Base-by-base conservation (phyloP, 352 stramenopile species). In the Globisporangium nunn region DNA sequence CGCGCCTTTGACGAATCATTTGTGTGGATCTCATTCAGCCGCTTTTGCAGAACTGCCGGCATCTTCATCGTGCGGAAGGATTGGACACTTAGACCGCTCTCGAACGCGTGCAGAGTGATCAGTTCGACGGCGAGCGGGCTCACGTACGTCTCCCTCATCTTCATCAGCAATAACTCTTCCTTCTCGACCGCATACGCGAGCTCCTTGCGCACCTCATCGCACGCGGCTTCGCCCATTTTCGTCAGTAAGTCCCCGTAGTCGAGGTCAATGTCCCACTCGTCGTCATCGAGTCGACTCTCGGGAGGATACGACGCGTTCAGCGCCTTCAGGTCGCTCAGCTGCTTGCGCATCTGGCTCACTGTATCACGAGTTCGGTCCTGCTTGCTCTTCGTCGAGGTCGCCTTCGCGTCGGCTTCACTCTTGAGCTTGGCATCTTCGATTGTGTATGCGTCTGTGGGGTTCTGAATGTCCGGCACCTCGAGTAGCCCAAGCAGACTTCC, bases 371-470 rank as follows among this genome's bases (percentile, higher is more conserved):
- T 91, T 4, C 93, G 92, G 56, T 96, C 88, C 50, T 93, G 82
- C 54, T 98, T 96, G 44, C 81, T 91, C 30, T 76, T 61, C 1
- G 72, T 78, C 2, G 71, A 61, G 12, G 67, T 81, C 1, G 67
- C 74, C 11, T 72, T 70, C 4, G 81, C 81, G 54, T 98, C 88
- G 4, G 87, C 85, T 54, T 98, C 91, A 44, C 81, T 93, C 61
- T 96, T 93, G 7, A 93, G 70, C 56, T 96, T 95, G 44, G 84
- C 87, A 18, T 97, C 88, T 66, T 98, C 83, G 56, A 98, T 96
- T 44, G 85, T 96, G 69, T 97, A 98, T 10, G 83, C 83, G 31
- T 82, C 73, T 17, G 65, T 61, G 3, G 78, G 68, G 58, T 91
- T 87, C 11, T 61, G 51, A n/a, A 97, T 63, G 45, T 97, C 89